These are phyloP conservation scores for Trichoderma reesei DNA, from an alignment of 495 filamentous ascomycete species.

Conservation along the genomic window DNA sequence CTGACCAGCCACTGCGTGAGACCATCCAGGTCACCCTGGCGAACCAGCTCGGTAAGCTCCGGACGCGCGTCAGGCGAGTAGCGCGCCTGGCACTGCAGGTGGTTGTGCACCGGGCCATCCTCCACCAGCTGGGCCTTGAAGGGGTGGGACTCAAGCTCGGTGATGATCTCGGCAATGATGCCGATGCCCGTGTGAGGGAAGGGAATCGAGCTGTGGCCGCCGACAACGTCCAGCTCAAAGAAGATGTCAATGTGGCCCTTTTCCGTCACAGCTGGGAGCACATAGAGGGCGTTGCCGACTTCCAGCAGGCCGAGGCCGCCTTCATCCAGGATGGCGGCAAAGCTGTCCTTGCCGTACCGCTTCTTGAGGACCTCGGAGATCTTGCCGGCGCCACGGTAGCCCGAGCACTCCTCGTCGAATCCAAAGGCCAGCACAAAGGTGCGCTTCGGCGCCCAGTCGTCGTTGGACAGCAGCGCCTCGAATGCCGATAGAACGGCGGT, in stretches of 20 bases:
- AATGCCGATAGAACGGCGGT: conserved; percentile 55
- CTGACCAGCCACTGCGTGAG: conserved; percentile 29
- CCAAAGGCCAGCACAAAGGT: conserved; percentile 60
- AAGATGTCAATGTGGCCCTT: conserved; percentile 56
- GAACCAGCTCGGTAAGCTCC: conserved; percentile 37
- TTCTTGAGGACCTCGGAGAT: conserved; percentile 44
- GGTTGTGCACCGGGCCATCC: conserved; percentile 49
- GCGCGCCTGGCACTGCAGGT: conserved; percentile 48
- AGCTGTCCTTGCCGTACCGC: conserved; percentile 50
- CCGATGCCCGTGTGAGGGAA: conserved; percentile 62
- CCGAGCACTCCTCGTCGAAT: conserved; percentile 63
- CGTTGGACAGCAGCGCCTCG: conserved; percentile 48
- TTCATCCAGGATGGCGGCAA: conserved; percentile 63
- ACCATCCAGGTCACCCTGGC: conserved; percentile 16
- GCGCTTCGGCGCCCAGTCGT: conserved; percentile 48
- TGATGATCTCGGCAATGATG: conserved; percentile 56
- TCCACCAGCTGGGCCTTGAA: conserved; percentile 48
- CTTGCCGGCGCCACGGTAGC: conserved; percentile 46
- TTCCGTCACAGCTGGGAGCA: conserved; percentile 55
- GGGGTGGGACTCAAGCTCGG: conserved; percentile 51
- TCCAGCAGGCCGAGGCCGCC: conserved; percentile 43
- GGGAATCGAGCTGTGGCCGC: conserved; percentile 61
- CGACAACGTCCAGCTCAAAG: conserved; percentile 51
- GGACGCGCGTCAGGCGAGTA: conserved; percentile 42
- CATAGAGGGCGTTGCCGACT: conserved; percentile 44